Conservation (phyloP, 129 eudicot species). For the Apium graveolens region DNA sequence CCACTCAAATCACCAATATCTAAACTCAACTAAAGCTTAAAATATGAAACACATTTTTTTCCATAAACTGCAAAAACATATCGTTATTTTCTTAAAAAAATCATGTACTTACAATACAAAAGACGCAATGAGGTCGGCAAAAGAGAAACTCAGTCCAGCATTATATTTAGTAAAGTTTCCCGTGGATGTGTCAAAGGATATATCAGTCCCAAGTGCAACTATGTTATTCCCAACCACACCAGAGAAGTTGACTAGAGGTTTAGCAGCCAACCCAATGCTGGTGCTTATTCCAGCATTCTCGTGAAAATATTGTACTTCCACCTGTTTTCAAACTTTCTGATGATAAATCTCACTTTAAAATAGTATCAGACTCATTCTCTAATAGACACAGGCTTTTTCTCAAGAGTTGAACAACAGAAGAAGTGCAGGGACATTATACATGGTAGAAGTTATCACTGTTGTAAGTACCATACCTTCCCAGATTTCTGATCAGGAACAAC, state of each 20-base stretch:
- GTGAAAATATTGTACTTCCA: slow-evolving; percentile 10
- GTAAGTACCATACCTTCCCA: slow-evolving; percentile 38
- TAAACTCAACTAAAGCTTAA: background rate
- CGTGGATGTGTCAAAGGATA: slow-evolving; percentile 71
- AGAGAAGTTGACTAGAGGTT: slow-evolving; percentile 81
- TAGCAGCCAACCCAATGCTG: slow-evolving; percentile 80
- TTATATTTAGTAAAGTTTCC: slow-evolving; percentile 23
- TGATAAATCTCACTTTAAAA: background rate
- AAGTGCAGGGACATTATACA: background rate
- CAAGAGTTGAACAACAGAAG: background rate
- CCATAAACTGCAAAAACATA: background rate
- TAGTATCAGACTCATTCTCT: background rate
- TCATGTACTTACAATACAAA: slow-evolving; percentile 16
- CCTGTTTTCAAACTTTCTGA: slow-evolving; percentile 3
- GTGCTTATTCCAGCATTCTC: slow-evolving; percentile 28
- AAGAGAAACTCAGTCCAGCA: slow-evolving; percentile 18
- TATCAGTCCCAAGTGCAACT: slow-evolving; percentile 66
- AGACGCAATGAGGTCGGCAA: slow-evolving; percentile 19
- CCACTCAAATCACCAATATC: background rate
- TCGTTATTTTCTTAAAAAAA: background rate
- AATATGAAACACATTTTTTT: background rate
- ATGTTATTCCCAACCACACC: slow-evolving; percentile 70
- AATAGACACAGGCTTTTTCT: background rate
- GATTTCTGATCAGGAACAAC: slow-evolving; percentile 47
- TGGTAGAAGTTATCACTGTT: background rate